Percentiles rank a stretch among this genome's conserved stretches.
These are phyloP conservation scores for Cryphonectria nitschkei DNA, from an alignment of 2,329 filamentous ascomycete genomes.

Conservation along the genomic window DNA sequence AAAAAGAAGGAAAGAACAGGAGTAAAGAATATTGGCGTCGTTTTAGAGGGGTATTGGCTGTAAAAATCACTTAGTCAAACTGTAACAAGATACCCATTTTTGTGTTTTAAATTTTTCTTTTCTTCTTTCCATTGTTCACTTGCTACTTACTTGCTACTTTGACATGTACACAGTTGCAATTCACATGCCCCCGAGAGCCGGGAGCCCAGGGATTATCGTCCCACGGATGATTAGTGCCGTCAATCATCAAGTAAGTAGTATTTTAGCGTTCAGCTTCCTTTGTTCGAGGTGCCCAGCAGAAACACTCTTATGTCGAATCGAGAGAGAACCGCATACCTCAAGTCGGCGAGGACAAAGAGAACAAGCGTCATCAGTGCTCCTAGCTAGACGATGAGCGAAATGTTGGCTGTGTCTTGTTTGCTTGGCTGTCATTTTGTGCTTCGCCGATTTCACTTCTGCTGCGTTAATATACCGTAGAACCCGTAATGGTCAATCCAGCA, in stretches of 20 bases:
- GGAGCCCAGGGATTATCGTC: background rate
- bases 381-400: background rate
- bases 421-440: background rate
- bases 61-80: background rate
- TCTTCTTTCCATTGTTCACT: background rate
- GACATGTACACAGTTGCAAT: background rate
- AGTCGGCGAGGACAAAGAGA: background rate
- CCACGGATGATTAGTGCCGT: background rate
- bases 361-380: background rate
- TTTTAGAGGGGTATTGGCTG: background rate
- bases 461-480: too few relatives aligned
- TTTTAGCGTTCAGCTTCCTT: background rate
- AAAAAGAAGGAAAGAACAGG: too few relatives aligned
- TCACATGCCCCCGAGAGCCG: background rate
- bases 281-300: background rate
- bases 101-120: background rate
- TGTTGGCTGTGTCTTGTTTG: background rate
- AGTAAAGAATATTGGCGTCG: background rate
- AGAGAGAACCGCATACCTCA: background rate
- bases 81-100: conserved; percentile 6
- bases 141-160: background rate
- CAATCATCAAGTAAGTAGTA: background rate
- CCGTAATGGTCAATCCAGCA: too few relatives aligned
- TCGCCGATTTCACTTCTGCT: background rate
- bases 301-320: background rate